A percentile compares a stretch with the other conserved stretches of the same genome.
phyloP scores from a whole-genome alignment of 352 stramenopile genomes.

The Pythium chondricola region DNA sequence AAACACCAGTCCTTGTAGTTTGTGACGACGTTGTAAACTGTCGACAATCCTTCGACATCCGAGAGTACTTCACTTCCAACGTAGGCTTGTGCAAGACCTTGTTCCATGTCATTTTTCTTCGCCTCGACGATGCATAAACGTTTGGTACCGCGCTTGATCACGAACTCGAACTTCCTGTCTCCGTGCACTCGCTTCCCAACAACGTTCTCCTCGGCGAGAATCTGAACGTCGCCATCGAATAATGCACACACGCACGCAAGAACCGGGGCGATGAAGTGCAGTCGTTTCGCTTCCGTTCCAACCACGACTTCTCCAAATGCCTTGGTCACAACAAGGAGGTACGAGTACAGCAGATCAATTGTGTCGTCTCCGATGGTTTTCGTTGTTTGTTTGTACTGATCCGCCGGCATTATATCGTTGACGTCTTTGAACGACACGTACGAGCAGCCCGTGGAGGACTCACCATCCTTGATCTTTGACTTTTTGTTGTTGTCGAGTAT shows the following conservation, averaged over 20 bases:
- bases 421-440: constrained; percentile 19
- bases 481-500: constrained; percentile 18
- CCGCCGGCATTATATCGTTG: constrained; percentile 11
- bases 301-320: constrained; percentile 10
- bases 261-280: constrained; percentile 21
- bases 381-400: constrained; percentile 8
- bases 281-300: constrained; percentile 12
- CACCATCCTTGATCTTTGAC: constrained; percentile 14
- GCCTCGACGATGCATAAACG: constrained; percentile 22
- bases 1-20: constrained; percentile 23
- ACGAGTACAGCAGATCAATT: constrained; percentile 16
- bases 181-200: constrained; percentile 22
- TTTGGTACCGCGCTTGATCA: constrained; percentile 20
- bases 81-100: constrained; percentile 23
- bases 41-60: constrained; percentile 23
- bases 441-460: too few relatives aligned
- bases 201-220: constrained; percentile 19
- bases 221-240: constrained; percentile 18
- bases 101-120: constrained; percentile 18
- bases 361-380: constrained; percentile 16
- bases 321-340: constrained; percentile 19
- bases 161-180: constrained; percentile 22
- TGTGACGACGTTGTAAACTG: constrained; percentile 25
- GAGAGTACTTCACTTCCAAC: constrained; percentile 22
- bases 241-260: constrained; percentile 21